Evolutionary conservation across 345 rosid species (phyloP).

Genomic region (Boechera retrofracta): DNA sequence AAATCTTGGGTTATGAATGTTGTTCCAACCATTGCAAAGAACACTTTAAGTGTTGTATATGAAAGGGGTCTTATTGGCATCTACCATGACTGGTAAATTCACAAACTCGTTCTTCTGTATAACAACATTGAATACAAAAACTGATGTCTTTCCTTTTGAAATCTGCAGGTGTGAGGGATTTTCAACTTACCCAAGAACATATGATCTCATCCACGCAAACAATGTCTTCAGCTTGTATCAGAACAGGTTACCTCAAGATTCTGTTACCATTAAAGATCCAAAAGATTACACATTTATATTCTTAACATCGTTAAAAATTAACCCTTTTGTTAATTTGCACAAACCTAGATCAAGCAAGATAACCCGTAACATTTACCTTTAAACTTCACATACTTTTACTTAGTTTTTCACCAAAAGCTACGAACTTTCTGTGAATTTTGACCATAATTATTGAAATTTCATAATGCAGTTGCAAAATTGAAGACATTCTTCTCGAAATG

Average conservation of each 20-base stretch:
- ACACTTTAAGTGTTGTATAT: constrained; percentile 61
- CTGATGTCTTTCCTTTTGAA: constrained; percentile 41
- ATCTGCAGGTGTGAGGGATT: constrained; percentile 73
- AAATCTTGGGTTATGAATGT: constrained; percentile 80
- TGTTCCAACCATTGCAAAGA: constrained; percentile 67
- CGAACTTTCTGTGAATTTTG: background rate
- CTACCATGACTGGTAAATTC: constrained; percentile 76
- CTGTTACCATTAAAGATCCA: background rate
- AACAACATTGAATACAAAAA: background rate
- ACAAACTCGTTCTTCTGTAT: constrained; percentile 15
- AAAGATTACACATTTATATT: constrained; percentile 3
- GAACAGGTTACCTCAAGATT: constrained; percentile 52
- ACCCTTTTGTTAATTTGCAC: no score
- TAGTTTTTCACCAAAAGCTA: background rate
- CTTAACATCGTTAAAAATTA: background rate
- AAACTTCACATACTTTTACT: background rate
- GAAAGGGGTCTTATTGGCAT: constrained; percentile 81
- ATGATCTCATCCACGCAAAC: constrained; percentile 71
- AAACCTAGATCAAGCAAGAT: no score
- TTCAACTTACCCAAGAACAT: constrained; percentile 81
- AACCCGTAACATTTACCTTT: no score
- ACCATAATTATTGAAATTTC: background rate
- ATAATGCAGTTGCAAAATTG: constrained; percentile 57
- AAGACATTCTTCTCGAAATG: constrained; percentile 70
- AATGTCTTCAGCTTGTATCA: constrained; percentile 66